phyloP scores from a whole-genome alignment of 345 rosid genomes.

The Lagerstroemia speciosa region DNA sequence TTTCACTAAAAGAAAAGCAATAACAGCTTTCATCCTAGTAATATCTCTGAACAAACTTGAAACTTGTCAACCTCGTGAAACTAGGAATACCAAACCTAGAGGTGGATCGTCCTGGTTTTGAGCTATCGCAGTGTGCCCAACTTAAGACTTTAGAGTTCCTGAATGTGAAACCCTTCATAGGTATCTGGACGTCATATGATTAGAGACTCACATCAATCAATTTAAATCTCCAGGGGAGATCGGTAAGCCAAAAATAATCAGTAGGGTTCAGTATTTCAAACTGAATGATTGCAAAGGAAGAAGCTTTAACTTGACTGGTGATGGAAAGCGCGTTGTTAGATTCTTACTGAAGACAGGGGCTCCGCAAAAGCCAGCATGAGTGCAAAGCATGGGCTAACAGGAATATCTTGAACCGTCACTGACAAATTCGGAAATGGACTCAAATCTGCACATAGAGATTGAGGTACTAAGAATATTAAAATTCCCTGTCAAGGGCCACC shows the following conservation, averaged over 20 bases:
- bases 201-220: slow-evolving; percentile 4
- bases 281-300: not conserved
- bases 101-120: slow-evolving; percentile 69
- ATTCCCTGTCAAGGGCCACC: not conserved
- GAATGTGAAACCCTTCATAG: slow-evolving; percentile 57
- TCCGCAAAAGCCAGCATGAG: slow-evolving; percentile 78
- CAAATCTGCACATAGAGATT: slow-evolving; percentile 38
- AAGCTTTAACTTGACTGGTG: not conserved
- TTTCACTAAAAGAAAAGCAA: slow-evolving; percentile 36
- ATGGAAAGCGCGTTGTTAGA: not conserved
- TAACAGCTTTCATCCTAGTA: not conserved
- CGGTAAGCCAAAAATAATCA: not conserved
- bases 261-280: not conserved
- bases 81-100: slow-evolving; percentile 25
- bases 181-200: slow-evolving; percentile 38
- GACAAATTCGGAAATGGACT: slow-evolving; percentile 42
- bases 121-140: slow-evolving; percentile 72
- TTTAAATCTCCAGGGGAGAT: not conserved
- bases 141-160: slow-evolving; percentile 52
- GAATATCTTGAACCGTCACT: slow-evolving; percentile 44
- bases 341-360: slow-evolving; percentile 58
- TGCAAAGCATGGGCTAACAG: slow-evolving; percentile 66
- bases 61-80: not conserved
- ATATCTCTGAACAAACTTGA: not conserved
- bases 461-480: not conserved